A percentile compares a stretch with the other conserved stretches of the same genome.
Evolutionary conservation across 441 rosid species (phyloP).

Genomic region (Euphorbia schlechtendalii): DNA sequence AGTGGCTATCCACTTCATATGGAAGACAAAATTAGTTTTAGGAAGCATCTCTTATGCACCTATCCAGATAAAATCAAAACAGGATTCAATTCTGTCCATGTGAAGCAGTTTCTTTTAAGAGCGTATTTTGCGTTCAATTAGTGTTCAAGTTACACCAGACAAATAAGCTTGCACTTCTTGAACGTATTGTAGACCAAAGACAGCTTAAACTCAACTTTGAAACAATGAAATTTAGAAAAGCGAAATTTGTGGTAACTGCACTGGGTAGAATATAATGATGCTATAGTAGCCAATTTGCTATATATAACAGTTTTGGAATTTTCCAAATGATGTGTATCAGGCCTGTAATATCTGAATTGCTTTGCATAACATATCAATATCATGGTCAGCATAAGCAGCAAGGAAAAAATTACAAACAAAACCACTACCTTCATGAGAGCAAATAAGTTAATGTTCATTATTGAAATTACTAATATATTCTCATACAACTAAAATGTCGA

Average conservation of each 20-base stretch:
- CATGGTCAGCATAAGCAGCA: not conserved
- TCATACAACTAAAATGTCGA: too few species aligned
- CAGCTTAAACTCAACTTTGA: too few species aligned
- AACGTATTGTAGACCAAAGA: too few species aligned
- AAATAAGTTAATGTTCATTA: not conserved
- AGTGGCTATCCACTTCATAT: not conserved
- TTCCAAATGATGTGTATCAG: not conserved
- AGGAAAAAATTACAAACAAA: not conserved
- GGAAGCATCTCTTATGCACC: too few species aligned
- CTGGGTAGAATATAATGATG: not conserved
- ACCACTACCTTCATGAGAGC: not conserved
- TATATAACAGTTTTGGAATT: not conserved
- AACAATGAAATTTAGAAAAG: not conserved
- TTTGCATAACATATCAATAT: not conserved
- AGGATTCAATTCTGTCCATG: not conserved
- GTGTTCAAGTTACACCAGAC: not conserved
- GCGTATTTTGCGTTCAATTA: not conserved
- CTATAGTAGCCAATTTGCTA: not conserved
- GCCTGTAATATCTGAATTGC: not conserved
- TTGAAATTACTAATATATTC: too few species aligned
- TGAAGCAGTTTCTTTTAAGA: not conserved
- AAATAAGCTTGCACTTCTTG: too few species aligned
- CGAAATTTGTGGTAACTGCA: not conserved
- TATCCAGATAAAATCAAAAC: not conserved
- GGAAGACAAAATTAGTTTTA: not conserved